Evolutionary conservation across 352 stramenopile genomes (phyloP), one percentile per base, ranked within the genome.

Genomic region (Phytophthora tubulina): DNA sequence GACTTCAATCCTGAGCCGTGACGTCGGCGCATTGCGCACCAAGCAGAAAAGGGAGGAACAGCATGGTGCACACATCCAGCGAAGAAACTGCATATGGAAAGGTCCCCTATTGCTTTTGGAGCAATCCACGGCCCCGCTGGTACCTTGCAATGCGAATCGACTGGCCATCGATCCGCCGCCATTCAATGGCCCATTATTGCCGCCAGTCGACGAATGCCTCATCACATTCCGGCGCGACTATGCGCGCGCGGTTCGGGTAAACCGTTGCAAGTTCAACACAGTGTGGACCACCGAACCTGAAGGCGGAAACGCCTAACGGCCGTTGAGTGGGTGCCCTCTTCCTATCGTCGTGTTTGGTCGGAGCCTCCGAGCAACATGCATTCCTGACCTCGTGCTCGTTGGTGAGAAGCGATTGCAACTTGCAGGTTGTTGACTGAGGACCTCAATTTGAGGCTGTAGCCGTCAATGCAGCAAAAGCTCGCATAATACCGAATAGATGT

Each of bases 221-320:
- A 75, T 67, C 68, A 67, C 68, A 72, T 62, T 49, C 39, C 15
- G 31, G 14, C 32, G 21, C 35, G 51, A 27, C 33, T 67, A 42
- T 67, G 32, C 30, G 21, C 17, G 17, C 10, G 30, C 27, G 44
- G 21, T 27, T 10, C 3, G 10, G 15, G 41, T 1, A 14, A 46
- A 46, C 14, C n/a, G 21, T 11, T 14, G 41, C 41, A 54, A 54
- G 55, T 71, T 72, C 63, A 72, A 72, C 38, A 36, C 45, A 50
- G 59, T 73, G 57, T 73, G 70, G 55, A 77, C 57, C 72, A 64
- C 61, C 62, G 63, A 78, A 73, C 58, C 71, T 72, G 55, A 72
- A 66, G 45, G 50, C 15, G 35, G 38, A 51, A 49, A 51, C 50
- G 39, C 49, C 48, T 27, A 27, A 27, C 0, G 21, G 21, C 21